phyloP scores from a whole-genome alignment of 257 asterid species.

The Solanum raphanifolium region DNA sequence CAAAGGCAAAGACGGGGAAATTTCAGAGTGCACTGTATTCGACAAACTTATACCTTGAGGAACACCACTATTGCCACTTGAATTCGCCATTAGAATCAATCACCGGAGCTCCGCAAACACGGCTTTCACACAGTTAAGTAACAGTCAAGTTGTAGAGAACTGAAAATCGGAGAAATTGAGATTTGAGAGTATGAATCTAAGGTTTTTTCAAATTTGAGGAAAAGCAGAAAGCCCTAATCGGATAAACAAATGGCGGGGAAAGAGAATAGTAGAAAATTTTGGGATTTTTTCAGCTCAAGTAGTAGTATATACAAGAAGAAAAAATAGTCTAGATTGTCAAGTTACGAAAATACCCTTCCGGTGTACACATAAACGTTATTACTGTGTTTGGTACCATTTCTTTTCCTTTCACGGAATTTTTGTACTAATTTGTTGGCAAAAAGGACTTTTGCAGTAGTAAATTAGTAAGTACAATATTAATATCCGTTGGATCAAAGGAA shows the following conservation, averaged over 20 bases:
- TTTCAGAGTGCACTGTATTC: constrained; percentile 81
- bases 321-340: background rate
- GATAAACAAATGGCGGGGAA: constrained; percentile 4
- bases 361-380: background rate
- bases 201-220: background rate
- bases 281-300: background rate
- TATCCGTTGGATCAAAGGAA: background rate
- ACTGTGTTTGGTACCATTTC: background rate
- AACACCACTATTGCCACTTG: constrained; percentile 16
- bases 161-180: background rate
- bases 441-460: background rate
- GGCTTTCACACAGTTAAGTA: background rate
- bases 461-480: background rate
- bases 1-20: constrained; percentile 74
- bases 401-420: background rate
- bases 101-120: background rate
- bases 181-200: background rate
- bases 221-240: background rate
- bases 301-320: background rate
- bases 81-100: constrained; percentile 37
- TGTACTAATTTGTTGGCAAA: background rate
- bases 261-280: background rate
- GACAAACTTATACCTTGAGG: constrained; percentile 76
- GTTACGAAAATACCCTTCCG: background rate
- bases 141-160: background rate